Evolutionary conservation across 208 protist species (phyloP).

Genomic region (Leishmania martiniquensis): DNA sequence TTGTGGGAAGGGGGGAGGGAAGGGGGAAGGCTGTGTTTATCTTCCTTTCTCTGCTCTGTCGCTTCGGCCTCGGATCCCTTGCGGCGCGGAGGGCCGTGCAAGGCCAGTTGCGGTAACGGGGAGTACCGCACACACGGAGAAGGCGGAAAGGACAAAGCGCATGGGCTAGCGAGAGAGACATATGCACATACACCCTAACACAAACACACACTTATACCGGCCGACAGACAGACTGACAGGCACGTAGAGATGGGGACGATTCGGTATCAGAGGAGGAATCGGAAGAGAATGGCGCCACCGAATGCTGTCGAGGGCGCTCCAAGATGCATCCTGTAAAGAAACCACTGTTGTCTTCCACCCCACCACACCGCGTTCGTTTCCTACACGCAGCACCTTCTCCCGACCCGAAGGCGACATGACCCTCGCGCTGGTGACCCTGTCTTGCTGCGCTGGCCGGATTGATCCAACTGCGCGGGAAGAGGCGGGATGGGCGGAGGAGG

Average conservation of each 20-base stretch:
- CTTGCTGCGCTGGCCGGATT: background rate
- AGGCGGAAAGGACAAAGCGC: slow-evolving; percentile 13
- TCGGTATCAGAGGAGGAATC: no score
- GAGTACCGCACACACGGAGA: slow-evolving; percentile 2
- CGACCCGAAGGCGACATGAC: background rate
- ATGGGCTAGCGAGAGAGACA: background rate
- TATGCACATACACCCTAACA: slow-evolving; percentile 1
- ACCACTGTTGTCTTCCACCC: background rate
- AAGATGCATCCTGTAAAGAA: background rate
- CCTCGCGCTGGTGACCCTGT: background rate
- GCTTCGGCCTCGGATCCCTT: no score
- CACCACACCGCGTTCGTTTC: background rate
- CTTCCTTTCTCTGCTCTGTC: no score
- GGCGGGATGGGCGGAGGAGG: background rate
- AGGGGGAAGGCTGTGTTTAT: background rate
- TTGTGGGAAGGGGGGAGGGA: background rate
- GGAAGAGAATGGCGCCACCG: background rate
- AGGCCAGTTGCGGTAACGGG: no score
- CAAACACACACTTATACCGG: background rate
- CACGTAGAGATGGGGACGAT: no score
- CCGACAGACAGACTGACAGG: no score
- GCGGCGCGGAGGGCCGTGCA: no score
- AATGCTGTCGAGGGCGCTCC: background rate
- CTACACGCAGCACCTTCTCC: background rate
- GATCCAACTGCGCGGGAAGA: background rate